phyloP scores from a whole-genome alignment of 2,329 filamentous ascomycete species.

The Penicillium sp. region DNA sequence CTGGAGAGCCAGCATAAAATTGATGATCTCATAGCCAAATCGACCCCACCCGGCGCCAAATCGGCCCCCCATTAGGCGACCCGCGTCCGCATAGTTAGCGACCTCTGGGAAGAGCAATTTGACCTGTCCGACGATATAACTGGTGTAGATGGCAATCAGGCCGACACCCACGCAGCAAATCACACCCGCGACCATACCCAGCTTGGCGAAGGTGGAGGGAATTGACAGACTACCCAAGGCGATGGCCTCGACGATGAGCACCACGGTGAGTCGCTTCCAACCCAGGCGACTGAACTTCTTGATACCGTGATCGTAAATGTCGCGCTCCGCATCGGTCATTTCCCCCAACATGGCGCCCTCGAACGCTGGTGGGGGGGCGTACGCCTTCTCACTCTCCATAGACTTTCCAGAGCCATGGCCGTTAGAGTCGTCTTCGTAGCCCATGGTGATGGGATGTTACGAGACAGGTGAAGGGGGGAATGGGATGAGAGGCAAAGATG shows the following conservation, averaged over 20 bases:
- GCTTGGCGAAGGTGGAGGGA: constrained; percentile 6
- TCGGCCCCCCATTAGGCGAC: constrained; percentile 41
- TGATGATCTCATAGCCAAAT: constrained; percentile 33
- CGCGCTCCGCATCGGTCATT: constrained; percentile 5
- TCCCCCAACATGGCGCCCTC: constrained; percentile 14
- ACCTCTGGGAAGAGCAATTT: constrained; percentile 37
- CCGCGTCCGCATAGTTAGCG: constrained; percentile 46
- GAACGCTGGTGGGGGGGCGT: constrained; percentile 16
- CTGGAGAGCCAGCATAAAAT: constrained; percentile 8
- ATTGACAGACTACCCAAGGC: constrained; percentile 10
- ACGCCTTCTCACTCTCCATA: constrained; percentile 10
- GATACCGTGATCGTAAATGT: constrained; percentile 5
- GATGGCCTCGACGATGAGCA: constrained; percentile 12
- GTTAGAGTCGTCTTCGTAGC: constrained; percentile 18
- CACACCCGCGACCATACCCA: constrained; percentile 10
- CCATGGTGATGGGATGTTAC: constrained; percentile 14
- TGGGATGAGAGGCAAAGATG: neutral
- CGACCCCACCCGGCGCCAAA: constrained; percentile 37
- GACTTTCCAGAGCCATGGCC: constrained; percentile 15
- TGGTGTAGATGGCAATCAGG: constrained; percentile 28
- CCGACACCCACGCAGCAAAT: constrained; percentile 9
- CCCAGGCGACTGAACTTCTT: constrained; percentile 8
- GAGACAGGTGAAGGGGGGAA: neutral
- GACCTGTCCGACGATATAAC: constrained; percentile 42
- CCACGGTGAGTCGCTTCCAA: constrained; percentile 6